A percentile compares a stretch with the other conserved stretches of the same genome.
Evolutionary conservation across 768 basidiomycete species (phyloP).

Genomic region (Flagelloscypha sp.): DNA sequence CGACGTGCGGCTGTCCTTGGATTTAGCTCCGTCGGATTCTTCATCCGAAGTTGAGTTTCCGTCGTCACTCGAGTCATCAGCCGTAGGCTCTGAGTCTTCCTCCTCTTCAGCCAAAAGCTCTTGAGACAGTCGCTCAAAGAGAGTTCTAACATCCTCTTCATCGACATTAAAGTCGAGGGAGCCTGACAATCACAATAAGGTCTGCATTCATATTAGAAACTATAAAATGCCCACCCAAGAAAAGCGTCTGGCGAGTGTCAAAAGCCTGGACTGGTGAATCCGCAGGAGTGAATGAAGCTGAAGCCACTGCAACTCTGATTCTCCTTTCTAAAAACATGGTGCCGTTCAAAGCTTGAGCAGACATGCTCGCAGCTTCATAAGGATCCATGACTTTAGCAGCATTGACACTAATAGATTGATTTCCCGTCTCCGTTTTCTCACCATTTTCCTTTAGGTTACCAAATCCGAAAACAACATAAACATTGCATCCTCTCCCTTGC

Average conservation of each 20-base stretch:
- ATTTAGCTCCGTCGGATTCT: too few species aligned
- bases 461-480: conserved; percentile 92
- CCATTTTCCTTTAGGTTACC: too few species aligned
- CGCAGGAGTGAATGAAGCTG: conserved; percentile 15
- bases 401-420: conserved; percentile 52
- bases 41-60: too few species aligned
- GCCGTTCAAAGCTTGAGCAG: conserved; percentile 56
- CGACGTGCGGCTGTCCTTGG: too few species aligned
- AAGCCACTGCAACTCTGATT: conserved; percentile 71
- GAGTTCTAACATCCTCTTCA: conserved; percentile 82
- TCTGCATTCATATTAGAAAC: conserved; percentile 57
- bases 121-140: conserved; percentile 73
- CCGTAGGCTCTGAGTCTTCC: conserved; percentile 45
- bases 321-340: conserved; percentile 68
- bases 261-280: conserved; percentile 16
- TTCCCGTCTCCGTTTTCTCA: too few species aligned
- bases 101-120: conserved; percentile 57
- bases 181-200: conserved; percentile 80
- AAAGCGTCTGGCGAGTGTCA: too few species aligned
- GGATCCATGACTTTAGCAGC: conserved; percentile 45
- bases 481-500: conserved; percentile 66
- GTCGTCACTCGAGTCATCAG: conserved; percentile 17
- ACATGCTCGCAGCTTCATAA: conserved; percentile 56
- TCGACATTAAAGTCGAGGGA: conserved; percentile 87
- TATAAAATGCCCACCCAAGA: conserved; percentile 16